Percentiles rank a stretch among this genome's conserved stretches.
Conservation (phyloP, 2,329 filamentous ascomycete genomes). For the Alternaria conjuncta region DNA sequence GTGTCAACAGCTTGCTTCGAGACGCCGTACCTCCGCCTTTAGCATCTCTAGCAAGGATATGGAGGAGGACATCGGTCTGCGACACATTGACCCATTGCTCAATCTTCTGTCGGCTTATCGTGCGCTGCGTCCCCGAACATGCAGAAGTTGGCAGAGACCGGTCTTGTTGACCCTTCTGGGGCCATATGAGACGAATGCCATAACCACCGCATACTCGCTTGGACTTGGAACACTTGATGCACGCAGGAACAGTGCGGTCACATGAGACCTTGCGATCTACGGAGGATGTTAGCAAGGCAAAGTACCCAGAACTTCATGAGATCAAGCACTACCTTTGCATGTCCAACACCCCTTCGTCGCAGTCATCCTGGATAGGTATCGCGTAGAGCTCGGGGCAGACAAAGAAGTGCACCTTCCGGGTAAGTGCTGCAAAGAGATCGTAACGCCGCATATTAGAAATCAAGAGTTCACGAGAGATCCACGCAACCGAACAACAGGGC, state of each 20-base stretch:
- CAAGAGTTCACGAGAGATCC: not conserved
- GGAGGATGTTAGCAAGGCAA: not conserved
- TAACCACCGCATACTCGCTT: conserved; percentile 21
- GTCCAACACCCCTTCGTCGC: not conserved
- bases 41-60: conserved; percentile 4
- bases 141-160: not conserved
- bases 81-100: conserved; percentile 10
- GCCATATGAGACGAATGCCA: conserved; percentile 19
- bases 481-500: not conserved
- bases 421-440: not conserved
- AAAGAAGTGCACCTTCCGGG: not conserved
- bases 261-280: conserved; percentile 20
- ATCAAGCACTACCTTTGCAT: not conserved
- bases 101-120: not conserved
- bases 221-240: conserved; percentile 11
- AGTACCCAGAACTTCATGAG: accelerated
- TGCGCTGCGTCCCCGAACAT: not conserved
- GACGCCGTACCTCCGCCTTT: not conserved
- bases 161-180: not conserved
- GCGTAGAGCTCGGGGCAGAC: not conserved
- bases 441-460: not conserved
- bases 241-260: conserved; percentile 13
- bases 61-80: conserved; percentile 10
- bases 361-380: not conserved
- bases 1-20: not conserved